Conservation (phyloP, 148 eudicot species). For the Pharnaceum exiguum region DNA sequence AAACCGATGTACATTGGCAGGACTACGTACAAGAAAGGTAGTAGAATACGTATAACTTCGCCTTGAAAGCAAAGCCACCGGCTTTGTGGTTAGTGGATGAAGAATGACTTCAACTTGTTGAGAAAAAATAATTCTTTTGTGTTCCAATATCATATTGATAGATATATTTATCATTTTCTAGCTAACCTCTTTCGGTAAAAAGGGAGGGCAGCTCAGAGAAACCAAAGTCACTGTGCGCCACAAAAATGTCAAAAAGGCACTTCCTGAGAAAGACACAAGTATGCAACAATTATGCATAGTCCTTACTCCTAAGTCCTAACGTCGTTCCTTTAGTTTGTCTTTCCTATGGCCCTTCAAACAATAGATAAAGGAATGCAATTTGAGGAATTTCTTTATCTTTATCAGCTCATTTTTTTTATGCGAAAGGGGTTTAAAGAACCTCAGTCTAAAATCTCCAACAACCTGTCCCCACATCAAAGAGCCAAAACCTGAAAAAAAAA, state of each 20-base stretch:
- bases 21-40: conserved; percentile 6
- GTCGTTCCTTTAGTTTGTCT: too few relatives aligned
- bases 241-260: neutral
- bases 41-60: conserved; percentile 16
- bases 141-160: neutral
- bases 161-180: neutral
- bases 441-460: too few relatives aligned
- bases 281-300: neutral
- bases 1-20: too few relatives aligned
- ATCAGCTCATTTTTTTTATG: too few relatives aligned
- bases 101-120: conserved; percentile 4
- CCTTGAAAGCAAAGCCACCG: neutral
- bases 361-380: too few relatives aligned
- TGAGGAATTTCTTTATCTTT: too few relatives aligned
- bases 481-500: too few relatives aligned
- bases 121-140: neutral
- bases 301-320: too few relatives aligned
- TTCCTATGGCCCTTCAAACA: too few relatives aligned
- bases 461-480: too few relatives aligned
- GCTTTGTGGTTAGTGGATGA: conserved; percentile 4
- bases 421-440: too few relatives aligned
- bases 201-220: too few relatives aligned
- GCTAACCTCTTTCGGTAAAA: conserved; percentile 11
- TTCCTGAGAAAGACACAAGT: neutral
- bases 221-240: neutral